Percentiles rank a stretch among this genome's conserved stretches.
These are phyloP conservation scores for Fusarium goolgardi DNA, from an alignment of 2,329 filamentous ascomycete genomes.

Conservation along the genomic window DNA sequence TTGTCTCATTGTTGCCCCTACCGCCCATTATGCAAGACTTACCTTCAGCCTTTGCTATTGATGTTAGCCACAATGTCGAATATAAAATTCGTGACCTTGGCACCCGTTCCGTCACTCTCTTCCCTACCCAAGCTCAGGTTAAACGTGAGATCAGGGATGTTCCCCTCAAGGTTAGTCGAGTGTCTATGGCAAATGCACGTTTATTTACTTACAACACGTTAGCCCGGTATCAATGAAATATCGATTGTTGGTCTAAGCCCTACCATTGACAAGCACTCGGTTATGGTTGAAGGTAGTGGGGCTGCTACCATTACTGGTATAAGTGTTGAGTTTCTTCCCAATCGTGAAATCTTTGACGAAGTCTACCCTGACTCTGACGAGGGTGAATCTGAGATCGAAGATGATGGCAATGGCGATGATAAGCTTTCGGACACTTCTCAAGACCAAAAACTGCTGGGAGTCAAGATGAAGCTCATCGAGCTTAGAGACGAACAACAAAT, in stretches of 20 bases:
- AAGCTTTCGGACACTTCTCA: slow-evolving; percentile 39
- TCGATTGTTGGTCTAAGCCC: slow-evolving; percentile 67
- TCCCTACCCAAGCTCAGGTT: slow-evolving; percentile 70
- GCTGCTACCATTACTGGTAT: slow-evolving; percentile 70
- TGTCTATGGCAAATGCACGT: background rate
- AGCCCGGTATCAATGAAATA: slow-evolving; percentile 69
- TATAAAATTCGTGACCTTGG: slow-evolving; percentile 67
- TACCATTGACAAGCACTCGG: slow-evolving; percentile 67
- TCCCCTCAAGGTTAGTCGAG: slow-evolving; percentile 44
- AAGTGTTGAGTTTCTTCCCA: slow-evolving; percentile 67
- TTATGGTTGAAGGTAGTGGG: slow-evolving; percentile 70
- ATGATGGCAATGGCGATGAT: slow-evolving; percentile 43
- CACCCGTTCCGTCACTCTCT: slow-evolving; percentile 72
- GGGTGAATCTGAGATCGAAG: slow-evolving; percentile 49
- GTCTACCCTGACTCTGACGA: slow-evolving; percentile 62
- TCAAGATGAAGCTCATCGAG: slow-evolving; percentile 49
- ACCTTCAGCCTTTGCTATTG: slow-evolving; percentile 49
- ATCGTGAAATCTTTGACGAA: slow-evolving; percentile 65
- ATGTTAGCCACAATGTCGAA: slow-evolving; percentile 57
- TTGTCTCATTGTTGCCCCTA: background rate
- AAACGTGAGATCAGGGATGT: slow-evolving; percentile 69
- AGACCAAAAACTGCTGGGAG: slow-evolving; percentile 35
- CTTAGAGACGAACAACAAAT: slow-evolving; percentile 43
- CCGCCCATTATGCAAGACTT: background rate
- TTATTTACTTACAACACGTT: background rate